Conservation (phyloP, 208 protist species). For the Leishmania arabica region DNA sequence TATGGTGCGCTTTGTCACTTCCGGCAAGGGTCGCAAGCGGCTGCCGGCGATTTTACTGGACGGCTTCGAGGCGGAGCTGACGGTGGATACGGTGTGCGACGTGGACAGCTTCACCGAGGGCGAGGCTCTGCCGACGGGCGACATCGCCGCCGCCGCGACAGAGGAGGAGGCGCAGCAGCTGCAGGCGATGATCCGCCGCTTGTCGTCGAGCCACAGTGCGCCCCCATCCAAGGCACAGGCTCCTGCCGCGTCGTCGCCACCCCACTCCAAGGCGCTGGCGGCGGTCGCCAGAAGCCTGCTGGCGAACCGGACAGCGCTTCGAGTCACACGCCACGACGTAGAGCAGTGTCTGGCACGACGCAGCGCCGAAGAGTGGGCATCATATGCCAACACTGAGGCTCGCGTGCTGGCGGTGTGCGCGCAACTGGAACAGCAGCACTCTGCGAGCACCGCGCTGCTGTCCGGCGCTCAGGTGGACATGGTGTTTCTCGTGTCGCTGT, state of each 20-base stretch:
- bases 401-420: conserved; percentile 25
- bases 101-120: conserved; percentile 41
- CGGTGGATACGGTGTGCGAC: conserved; percentile 40
- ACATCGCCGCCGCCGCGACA: conserved; percentile 2
- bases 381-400: conserved; percentile 6
- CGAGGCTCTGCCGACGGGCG: conserved; percentile 27
- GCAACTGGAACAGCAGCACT: conserved; percentile 9
- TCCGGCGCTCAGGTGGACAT: conserved; percentile 41
- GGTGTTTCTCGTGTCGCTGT: conserved; percentile 49
- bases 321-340: conserved; percentile 8
- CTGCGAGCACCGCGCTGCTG: conserved; percentile 13
- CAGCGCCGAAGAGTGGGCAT: conserved; percentile 27
- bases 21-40: conserved; percentile 44
- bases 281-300: conserved; percentile 14
- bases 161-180: conserved; percentile 5
- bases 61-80: conserved; percentile 38
- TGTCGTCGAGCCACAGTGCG: neutral
- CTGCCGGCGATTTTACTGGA: conserved; percentile 38
- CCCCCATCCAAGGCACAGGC: neutral
- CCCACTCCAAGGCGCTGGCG: neutral
- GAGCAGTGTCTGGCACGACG: conserved; percentile 21
- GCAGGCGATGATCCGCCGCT: neutral
- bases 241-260: too few relatives aligned
- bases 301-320: conserved; percentile 8
- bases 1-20: conserved; percentile 48